Evolutionary conservation across 139 green algal genomes (phyloP), one percentile per base, ranked within the genome.

Genomic region (Chlorella vulgaris): DNA sequence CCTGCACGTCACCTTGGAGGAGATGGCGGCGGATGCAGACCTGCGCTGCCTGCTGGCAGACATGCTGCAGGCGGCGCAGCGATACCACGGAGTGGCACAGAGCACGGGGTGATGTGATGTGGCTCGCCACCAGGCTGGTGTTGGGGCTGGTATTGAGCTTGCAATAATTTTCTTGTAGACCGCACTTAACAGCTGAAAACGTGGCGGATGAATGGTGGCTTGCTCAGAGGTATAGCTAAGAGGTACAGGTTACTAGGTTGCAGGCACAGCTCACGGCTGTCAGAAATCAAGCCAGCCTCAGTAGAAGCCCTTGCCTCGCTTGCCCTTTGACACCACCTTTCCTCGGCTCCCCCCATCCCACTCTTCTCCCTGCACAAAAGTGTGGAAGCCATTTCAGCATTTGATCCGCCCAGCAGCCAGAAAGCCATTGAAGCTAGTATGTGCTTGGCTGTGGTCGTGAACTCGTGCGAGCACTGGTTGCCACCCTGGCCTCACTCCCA

Each of bases 1-100:
- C 47, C 87, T 92, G 51, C 92, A 95, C 74, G 83, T 92, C 26
- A 55, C 53, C 0, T 47, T 94, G 65, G 89, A 95, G 85, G 80
- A 88, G 22, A 77, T 95, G 22, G 19, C 84, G 22, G 65, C 62
- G 21, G 89, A 94, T 65, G 50, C 2, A 3, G 84, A 83, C 29
- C 58, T 87, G 38, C 28, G 60, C 33, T 47, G 35, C 60, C 36
- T 69, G 26, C 31, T 85, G 38, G 31, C 42, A 28, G 50, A 67
- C 33, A 74, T 85, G 80, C 47, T 85, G 47, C 73, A 79, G 58
- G 73, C 73, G 22, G 73, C 73, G 36, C 73, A 79, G 73, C 73
- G 73, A 10, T 79, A 58, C 53, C 73, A 79, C 35, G 73, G 70
- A 3, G 26, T 31, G 29, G 51, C 68, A 21, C 39, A 19, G 24